These are phyloP conservation scores for Nakazawaea wickerhamii DNA, from an alignment of 805 yeast genomes.

Conservation along the genomic window DNA sequence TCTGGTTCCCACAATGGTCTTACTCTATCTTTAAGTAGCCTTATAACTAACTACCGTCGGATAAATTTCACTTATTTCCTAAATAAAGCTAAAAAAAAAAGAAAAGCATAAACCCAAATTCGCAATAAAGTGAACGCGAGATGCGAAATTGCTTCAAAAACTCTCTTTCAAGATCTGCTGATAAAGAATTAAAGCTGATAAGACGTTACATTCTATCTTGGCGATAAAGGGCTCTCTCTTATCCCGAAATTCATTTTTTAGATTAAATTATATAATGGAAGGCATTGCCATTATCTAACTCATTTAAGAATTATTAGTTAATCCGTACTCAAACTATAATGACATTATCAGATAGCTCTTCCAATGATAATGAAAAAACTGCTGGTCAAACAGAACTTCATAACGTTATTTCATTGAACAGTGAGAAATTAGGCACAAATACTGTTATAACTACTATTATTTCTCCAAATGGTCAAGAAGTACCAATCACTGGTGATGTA, in stretches of 20 bases:
- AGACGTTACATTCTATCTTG: not conserved
- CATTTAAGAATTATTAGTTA: too few species aligned
- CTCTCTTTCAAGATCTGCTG: not conserved
- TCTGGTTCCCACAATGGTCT: too few species aligned
- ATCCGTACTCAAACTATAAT: too few species aligned
- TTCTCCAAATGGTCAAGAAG: conserved; percentile 15
- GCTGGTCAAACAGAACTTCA: not conserved
- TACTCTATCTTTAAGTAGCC: not conserved
- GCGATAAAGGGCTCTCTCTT: not conserved
- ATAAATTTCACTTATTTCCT: not conserved
- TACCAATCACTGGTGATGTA: conserved; percentile 27
- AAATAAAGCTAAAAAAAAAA: not conserved
- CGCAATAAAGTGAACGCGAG: too few species aligned
- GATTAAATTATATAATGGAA: too few species aligned
- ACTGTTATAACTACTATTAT: conserved; percentile 16
- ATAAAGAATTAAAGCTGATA: not conserved
- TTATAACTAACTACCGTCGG: not conserved
- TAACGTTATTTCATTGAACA: conserved; percentile 12
- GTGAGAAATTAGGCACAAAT: conserved; percentile 15
- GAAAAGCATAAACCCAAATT: not conserved
- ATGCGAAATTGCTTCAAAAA: not conserved
- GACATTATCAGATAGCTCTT: not conserved
- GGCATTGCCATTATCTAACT: too few species aligned
- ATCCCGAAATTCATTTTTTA: not conserved
- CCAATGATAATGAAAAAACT: conserved; percentile 5